Evolutionary conservation across 805 yeast genomes (phyloP), one percentile per base, ranked within the genome.

Genomic region (Myxozyma neglecta): DNA sequence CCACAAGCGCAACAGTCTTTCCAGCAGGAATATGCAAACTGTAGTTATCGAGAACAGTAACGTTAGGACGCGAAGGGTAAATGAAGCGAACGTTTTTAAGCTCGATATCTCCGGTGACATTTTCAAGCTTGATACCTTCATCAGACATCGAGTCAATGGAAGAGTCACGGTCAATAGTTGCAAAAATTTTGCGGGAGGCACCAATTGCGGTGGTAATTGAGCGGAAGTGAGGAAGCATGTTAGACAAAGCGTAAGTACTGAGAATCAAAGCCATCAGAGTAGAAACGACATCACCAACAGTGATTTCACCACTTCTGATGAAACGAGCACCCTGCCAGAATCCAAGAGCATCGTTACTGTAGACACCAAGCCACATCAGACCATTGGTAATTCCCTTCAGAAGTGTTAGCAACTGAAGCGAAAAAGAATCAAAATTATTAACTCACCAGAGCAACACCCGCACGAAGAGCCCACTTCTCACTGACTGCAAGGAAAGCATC

Each of bases 1-100:
- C 97, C 20, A 90, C 97, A 67, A 90, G 83, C 11, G 97, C 97
- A 44, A 90, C 93, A 68, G 88, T 90, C 69, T 85, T 74, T 8
- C 97, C 97, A 3, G 93, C 88, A 6, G 91, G 91, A 83, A 73
- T 57, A 4, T 57, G 51, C 44, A 72, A 64, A 39, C 63, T 60
- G 49, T 68, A 67, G 57, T 71, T 65, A 9, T 63, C 57, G 29
- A 73, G 62, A n/a, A 72, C 70, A n/a, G 70, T 60, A 14, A 70
- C 72, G 18, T 69, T 66, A 1, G 74, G 72, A 4, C 75, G 63
- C 4, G 75, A 68, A 2, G 75, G 75, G 36, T 72, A 72, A 18
- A 71, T 64, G 54, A 72, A 72, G 14, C 60, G 49, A 13, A 72
- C 68, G 53, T 72, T 53, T 44, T 56, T 52, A 14, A 72, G 59